Percentiles rank a stretch among this genome's conserved stretches.
phyloP scores from a whole-genome alignment of 148 eudicot species.

The Vaccinium corymbosum region DNA sequence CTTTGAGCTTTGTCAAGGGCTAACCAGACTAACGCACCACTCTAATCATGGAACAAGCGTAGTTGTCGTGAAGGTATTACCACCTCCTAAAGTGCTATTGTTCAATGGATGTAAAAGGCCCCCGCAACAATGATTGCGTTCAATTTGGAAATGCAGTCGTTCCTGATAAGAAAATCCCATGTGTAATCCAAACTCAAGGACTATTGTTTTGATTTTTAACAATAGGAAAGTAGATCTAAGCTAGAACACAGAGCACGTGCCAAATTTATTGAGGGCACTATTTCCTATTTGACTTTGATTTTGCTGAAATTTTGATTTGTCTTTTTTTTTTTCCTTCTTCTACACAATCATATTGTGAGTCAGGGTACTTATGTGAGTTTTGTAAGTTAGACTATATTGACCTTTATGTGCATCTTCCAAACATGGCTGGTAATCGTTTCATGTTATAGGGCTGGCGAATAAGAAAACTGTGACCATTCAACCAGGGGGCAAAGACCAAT shows the following conservation, averaged over 20 bases:
- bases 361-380: background rate
- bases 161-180: background rate
- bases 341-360: background rate
- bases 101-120: too few species aligned
- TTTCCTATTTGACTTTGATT: background rate
- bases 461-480: constrained; percentile 83
- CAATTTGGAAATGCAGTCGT: background rate
- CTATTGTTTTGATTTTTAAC: background rate
- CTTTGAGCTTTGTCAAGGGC: too few species aligned
- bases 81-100: too few species aligned
- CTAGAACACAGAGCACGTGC: background rate
- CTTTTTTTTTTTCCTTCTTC: background rate
- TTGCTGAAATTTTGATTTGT: background rate
- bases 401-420: background rate
- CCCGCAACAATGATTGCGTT: background rate
- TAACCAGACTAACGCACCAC: too few species aligned
- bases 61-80: background rate
- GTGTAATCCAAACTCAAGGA: background rate
- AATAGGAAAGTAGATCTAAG: background rate
- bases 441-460: constrained; percentile 69
- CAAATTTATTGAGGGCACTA: background rate
- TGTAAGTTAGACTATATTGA: background rate
- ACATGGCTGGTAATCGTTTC: background rate
- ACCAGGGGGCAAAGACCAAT: constrained; percentile 64
- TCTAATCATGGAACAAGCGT: too few species aligned